Evolutionary conservation across 2,329 filamentous ascomycete species (phyloP).

Genomic region (Neofusicoccum parvum): DNA sequence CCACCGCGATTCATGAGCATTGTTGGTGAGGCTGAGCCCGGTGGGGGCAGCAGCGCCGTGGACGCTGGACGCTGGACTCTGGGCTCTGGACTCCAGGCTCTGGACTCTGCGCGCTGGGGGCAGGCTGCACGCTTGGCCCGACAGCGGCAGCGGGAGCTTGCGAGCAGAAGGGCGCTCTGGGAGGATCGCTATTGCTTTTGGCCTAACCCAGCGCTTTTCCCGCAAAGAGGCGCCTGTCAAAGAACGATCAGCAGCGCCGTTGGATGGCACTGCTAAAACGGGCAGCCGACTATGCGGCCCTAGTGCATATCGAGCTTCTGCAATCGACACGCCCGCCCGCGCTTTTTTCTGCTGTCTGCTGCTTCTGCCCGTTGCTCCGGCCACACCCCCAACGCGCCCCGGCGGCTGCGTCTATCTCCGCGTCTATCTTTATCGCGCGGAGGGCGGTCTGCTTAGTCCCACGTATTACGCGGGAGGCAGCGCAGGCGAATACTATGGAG

Average conservation of each 20-base stretch:
- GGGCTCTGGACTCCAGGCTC: too few species aligned
- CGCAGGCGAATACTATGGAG: not conserved
- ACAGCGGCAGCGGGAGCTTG: too few species aligned
- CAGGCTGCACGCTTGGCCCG: too few species aligned
- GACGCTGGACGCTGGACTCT: too few species aligned
- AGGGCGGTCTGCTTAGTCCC: not conserved
- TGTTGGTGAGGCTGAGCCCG: not conserved
- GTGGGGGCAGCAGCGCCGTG: too few species aligned
- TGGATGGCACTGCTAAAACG: not conserved
- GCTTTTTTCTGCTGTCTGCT: not conserved
- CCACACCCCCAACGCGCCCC: not conserved
- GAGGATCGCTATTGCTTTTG: not conserved
- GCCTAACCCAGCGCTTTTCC: not conserved
- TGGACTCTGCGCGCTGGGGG: too few species aligned
- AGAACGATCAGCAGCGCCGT: not conserved
- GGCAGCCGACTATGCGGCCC: not conserved
- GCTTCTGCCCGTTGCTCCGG: not conserved
- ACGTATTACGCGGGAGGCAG: too few species aligned
- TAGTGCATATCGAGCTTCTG: not conserved
- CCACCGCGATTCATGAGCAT: not conserved
- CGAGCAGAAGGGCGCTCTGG: too few species aligned
- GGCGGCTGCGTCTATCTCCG: not conserved
- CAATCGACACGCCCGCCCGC: not conserved
- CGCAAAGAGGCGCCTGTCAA: not conserved
- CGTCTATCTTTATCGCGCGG: not conserved